Evolutionary conservation across 306 rosid genomes (phyloP), one percentile per base, ranked within the genome.

Genomic region (Malus asiatica): DNA sequence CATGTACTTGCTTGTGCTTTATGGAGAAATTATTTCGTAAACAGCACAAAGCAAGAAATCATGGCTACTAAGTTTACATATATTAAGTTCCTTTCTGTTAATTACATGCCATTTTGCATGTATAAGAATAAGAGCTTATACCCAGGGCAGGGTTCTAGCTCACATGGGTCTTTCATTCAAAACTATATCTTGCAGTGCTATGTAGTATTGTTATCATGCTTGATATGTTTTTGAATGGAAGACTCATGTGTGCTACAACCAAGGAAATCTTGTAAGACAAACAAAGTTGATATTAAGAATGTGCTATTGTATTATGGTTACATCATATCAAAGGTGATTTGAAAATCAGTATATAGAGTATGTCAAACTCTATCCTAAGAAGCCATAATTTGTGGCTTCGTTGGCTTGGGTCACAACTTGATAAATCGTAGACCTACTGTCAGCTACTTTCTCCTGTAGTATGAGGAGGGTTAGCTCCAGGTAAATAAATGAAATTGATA

Each of bases 191-290:
- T 14, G 46, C 4, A 55, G 19, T 35, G 23, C 15, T 1, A 55
- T 35, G 19, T 6, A 57, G 13, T 6, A 20, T 33, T 20, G n/a
- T 53, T 71, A 2, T 70, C 45, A 8, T 51, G 57, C 75, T 5
- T 32, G 63, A 71, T 71, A 71, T 71, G 64, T 71, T 71, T 71
- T 71, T 71, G 75, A 71, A 71, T 52, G 64, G 63, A 52, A 52
- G 64, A 11, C 63, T 11, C 75, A 52, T 71, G 75, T 18, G 75
- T 71, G 46, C 20, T 71, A n/a, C 2, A 8, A 8, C 63, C 16
- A n/a, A 6, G 63, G 46, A 71, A 32, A 19, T 65, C 20, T 29
- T 51, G 11, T 27, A 52, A 9, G 29, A 30, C 19, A 16, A 5
- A 70, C 51, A 29, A 4, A 7, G 25, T 65, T 33, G 27, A 18